Evolutionary conservation across 2,329 filamentous ascomycete species (phyloP), one percentile per base, ranked within the genome.

Genomic region (Scedosporium apiospermum): DNA sequence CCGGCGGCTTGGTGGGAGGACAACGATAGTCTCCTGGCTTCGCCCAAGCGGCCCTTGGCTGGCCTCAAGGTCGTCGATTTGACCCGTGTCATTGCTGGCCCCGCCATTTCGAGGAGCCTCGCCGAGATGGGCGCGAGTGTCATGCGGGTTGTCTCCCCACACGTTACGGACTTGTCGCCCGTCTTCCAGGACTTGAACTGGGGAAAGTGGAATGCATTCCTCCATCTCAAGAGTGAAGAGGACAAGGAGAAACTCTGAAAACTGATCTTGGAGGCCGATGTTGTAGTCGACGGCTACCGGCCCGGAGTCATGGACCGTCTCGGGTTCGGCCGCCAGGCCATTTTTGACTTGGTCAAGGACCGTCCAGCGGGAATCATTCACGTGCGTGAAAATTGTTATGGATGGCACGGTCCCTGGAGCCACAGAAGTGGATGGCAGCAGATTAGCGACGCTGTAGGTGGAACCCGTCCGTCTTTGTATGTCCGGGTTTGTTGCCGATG

Each of bases 351-450:
- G 3, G 44, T 69, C 26, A 64, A 66, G 12, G 58, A 63, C 10
- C 51, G 66, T 4, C 66, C 64, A 12, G 16, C 41, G n/a, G 71
- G 71, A 12, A 66, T 75, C 27, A 68, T 74, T 3, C 72, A 74
- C 61, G 67, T 69, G 12, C 70, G 71, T 14, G 73, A 74, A 64
- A 74, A 74, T 63, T 75, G 73, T 66, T 71, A 74, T 38, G 73
- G 72, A 0, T 74, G 71, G 68, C 69, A 71, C 9, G 73, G 73
- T 0, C 71, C 71, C 5, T 70, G 69, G 65, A 65, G 62, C 12
- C 65, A 71, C 14, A 70, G 72, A 3, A 71, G 71, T 26, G 73
- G 73, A 1, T 75, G 73, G 72, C 73, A 76, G 64, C 73, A 76
- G 64, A 75, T 75, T 51, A 71, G 71, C 23, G 74, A 75, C n/a